Base-by-base conservation (phyloP, 1,139 yeast species). In the Taphrina betulina region DNA sequence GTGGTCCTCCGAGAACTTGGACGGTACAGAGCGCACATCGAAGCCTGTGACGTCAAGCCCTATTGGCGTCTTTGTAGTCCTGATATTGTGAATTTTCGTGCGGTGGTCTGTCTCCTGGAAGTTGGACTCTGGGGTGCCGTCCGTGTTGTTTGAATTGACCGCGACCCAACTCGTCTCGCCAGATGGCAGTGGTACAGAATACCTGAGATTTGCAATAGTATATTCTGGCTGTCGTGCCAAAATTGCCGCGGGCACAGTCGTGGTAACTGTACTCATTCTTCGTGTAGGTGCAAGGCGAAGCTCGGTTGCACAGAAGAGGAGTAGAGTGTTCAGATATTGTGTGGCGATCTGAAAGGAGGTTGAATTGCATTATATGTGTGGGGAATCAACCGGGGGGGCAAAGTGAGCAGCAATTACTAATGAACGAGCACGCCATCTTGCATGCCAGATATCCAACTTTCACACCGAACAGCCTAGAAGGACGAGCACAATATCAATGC, bases 91-190 rank as follows among this genome's bases (percentile, higher is more conserved):
- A 10, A 48, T 48, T 20, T 38, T 48, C 29, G 22, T 28, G 35
- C 41, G 26, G 22, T 48, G 44, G 16, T 12, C 24, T 5, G 17
- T 44, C 16, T 48, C 35, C 22, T 24, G 20, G 16, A 37, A 37
- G 31, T 48, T 48, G 29, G 45, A 41, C 3, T 19, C 45, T n/a
- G 31, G 45, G 34, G 22, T 41, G 23, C 45, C 45, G 23, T 41
- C 45, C 22, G 22, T 28, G 16, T 12, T 34, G n/a, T 29, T 41
- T 3, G 34, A 26, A 24, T 41, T 41, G 34, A 41, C n/a, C 23
- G 22, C 20, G 23, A 41, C 22, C 45, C 45, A 41, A 14, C 34
- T 29, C 16, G 45, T 20, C 34, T 41, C 35, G n/a, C 28, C 14
- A 14, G 22, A 17, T 5, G 26, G 5, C 12, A 29, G 45, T 10